A percentile compares a stretch with the other conserved stretches of the same genome.
Conservation (phyloP, 495 filamentous ascomycete genomes). For the Chaetomidium leptoderma region DNA sequence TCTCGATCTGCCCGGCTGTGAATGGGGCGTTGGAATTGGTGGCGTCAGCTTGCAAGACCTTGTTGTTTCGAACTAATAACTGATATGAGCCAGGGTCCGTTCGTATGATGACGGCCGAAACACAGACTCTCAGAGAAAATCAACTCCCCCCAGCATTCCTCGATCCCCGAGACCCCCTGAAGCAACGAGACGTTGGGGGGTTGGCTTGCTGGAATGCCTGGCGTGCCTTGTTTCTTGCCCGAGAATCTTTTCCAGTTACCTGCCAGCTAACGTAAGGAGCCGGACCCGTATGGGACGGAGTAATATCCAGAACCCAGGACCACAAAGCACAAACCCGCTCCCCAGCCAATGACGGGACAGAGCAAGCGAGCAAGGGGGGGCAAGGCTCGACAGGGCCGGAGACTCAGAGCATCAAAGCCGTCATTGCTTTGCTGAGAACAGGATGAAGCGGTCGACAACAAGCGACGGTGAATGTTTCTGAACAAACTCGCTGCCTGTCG, state of each 20-base stretch:
- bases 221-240: background rate
- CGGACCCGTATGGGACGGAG: too few species aligned
- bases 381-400: background rate
- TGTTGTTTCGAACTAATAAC: constrained; percentile 9
- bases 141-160: background rate
- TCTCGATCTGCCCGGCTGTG: constrained; percentile 11
- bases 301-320: too few species aligned
- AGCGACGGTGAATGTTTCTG: background rate
- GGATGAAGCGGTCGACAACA: too few species aligned
- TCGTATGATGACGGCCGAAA: background rate
- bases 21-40: constrained; percentile 10
- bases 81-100: constrained; percentile 4
- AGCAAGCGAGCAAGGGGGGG: constrained; percentile 19
- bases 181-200: too few species aligned
- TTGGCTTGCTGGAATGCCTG: background rate
- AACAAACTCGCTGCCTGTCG: background rate
- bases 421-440: background rate
- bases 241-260: background rate
- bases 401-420: background rate
- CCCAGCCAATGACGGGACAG: constrained; percentile 17
- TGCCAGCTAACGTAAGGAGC: background rate
- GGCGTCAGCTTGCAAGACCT: constrained; percentile 13
- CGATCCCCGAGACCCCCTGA: too few species aligned
- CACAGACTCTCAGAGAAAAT: too few species aligned
- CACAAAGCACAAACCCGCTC: background rate